Base-by-base conservation (phyloP, 2,329 filamentous ascomycete genomes). In the Pseudogymnoascus sp. region DNA sequence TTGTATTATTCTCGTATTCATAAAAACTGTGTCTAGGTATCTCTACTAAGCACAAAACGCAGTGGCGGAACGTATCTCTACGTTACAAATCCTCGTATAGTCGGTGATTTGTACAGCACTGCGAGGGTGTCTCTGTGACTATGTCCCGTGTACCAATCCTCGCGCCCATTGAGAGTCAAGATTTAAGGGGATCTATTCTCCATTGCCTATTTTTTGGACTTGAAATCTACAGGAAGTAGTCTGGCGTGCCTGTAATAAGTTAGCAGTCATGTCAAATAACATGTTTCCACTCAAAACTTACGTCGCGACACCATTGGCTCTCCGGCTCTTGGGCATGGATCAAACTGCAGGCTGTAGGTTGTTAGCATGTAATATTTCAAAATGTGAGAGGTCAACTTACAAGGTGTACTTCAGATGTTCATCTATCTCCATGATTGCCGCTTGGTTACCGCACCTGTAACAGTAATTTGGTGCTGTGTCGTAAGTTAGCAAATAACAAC, bases 391-490 rank as follows among this genome's bases (percentile, higher is more conserved):
- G 55, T 3, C n/a, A 48, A 85, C 91, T 75, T 82, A 96, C 92
- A 99, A 97, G 71, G 94, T 97, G 77, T 97, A 99, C 80, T 99
- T 97, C 72, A 99, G 79, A 74, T 97, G 92, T 77, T 99, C 94
- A 67, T 97, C 94, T 74, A 99, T 99, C 77, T 97, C 94, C 94
- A 99, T 99, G 74, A 99, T 97, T n/a, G 94, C 94, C 61, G 94
- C 94, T 76, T 97, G 94, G 76, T 99, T 99, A 72, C 94, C 94
- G 72, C 94, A 99, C 74, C 94, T 85, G 81, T 99, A 97, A 79
- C 92, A 99, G 81, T 99, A 99, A 75, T 92, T 92, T 64, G 89
- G 89, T 59, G 89, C 89, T 85, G 70, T 23, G 41, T 64, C 63
- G 59, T 21, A 18, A 30, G 64, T 75, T 65, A 74, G 71, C 58